Percentiles rank a stretch among this genome's conserved stretches.
Evolutionary conservation across 1,284 basidiomycete genomes (phyloP).

Genomic region (Fomes fomentarius): DNA sequence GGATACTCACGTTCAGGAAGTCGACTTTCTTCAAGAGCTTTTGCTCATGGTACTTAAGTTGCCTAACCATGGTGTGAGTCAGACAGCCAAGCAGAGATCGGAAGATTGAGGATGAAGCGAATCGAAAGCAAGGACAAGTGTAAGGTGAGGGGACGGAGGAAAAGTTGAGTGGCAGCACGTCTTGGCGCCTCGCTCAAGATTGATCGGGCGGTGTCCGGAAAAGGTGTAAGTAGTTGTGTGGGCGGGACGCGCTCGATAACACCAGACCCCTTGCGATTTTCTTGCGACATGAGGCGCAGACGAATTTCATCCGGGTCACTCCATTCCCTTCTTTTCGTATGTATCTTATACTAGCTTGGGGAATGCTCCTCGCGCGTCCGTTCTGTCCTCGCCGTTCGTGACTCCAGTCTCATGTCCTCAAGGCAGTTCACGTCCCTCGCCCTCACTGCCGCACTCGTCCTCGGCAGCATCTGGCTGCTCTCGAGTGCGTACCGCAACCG

Average conservation of each 20-base stretch:
- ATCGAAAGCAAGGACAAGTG: too few relatives aligned
- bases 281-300: too few relatives aligned
- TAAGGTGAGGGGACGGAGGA: too few relatives aligned
- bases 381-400: too few relatives aligned
- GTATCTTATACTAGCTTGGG: too few relatives aligned
- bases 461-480: conserved; percentile 16
- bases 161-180: not conserved
- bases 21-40: conserved; percentile 95
- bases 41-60: conserved; percentile 94
- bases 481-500: conserved; percentile 1
- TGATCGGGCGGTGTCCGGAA: not conserved
- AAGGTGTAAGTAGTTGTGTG: not conserved
- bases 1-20: conserved; percentile 72
- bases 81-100: not conserved
- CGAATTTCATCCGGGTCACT: too few relatives aligned
- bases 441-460: conserved; percentile 6
- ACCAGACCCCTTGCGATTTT: too few relatives aligned
- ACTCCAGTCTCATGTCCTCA: not conserved
- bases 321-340: too few relatives aligned
- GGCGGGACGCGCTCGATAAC: too few relatives aligned
- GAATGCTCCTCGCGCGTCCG: too few relatives aligned
- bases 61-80: conserved; percentile 65
- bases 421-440: conserved; percentile 7
- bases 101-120: too few relatives aligned
- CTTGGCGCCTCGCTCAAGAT: not conserved